These are phyloP conservation scores for Pseudoneurospora amorphoporcata DNA, from an alignment of 495 filamentous ascomycete genomes.

Conservation along the genomic window DNA sequence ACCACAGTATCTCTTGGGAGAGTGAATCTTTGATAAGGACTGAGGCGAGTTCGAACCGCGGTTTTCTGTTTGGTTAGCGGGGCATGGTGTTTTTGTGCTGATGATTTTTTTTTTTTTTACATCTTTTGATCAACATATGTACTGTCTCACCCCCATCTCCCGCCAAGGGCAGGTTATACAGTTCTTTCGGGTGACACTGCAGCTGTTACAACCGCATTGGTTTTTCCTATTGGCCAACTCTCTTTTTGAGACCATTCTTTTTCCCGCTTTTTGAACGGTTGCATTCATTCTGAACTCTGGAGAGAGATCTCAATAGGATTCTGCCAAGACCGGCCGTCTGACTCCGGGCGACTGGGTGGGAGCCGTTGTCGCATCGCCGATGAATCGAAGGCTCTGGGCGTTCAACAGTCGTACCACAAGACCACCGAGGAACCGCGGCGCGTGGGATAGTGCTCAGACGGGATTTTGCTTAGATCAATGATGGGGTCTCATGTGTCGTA, in stretches of 20 bases:
- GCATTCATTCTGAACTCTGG: background rate
- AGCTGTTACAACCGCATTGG: background rate
- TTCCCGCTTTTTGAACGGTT: background rate
- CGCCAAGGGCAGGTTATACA: background rate
- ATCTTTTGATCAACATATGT: constrained; percentile 1
- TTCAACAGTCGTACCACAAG: background rate
- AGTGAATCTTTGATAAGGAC: constrained; percentile 2
- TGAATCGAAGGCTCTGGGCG: background rate
- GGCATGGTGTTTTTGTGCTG: constrained; percentile 26
- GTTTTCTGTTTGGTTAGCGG: constrained; percentile 26
- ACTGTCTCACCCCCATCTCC: background rate
- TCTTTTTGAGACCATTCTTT: background rate
- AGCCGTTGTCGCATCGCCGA: background rate
- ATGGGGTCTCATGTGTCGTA: background rate
- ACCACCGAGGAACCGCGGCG: background rate
- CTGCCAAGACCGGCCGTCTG: background rate
- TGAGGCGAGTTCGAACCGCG: constrained; percentile 28
- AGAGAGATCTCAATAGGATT: background rate
- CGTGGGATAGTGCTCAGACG: background rate
- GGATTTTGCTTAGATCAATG: background rate
- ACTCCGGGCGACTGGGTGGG: background rate
- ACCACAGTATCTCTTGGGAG: background rate
- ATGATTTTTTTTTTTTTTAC: constrained; percentile 41
- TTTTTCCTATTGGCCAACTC: background rate
- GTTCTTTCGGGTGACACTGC: background rate